phyloP scores from a whole-genome alignment of 441 rosid genomes.

The Gossypium davidsonii region DNA sequence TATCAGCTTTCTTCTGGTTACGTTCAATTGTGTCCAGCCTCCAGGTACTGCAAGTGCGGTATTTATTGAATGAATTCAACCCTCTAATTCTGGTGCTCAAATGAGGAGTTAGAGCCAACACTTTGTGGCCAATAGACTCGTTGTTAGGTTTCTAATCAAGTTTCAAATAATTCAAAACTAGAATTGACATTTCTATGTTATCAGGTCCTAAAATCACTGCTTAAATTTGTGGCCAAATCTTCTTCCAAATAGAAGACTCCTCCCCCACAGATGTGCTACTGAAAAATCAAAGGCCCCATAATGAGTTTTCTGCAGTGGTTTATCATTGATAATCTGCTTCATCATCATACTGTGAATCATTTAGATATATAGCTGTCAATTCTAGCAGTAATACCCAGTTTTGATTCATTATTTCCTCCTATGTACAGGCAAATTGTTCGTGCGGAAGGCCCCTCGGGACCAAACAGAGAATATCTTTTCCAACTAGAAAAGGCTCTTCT shows the following conservation, averaged over 20 bases:
- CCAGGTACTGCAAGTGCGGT: not conserved
- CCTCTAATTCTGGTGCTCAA: not conserved
- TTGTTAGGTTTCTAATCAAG: not conserved
- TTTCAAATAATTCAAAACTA: not conserved
- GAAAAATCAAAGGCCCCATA: not conserved
- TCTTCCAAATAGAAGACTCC: not conserved
- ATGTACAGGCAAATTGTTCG: constrained; percentile 54
- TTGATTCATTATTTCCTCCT: not conserved
- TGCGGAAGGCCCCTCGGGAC: constrained; percentile 89
- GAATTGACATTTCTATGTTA: too few species aligned
- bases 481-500: constrained; percentile 62
- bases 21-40: not conserved
- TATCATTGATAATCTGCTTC: not conserved
- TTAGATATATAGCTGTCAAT: not conserved
- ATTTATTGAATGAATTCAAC: not conserved
- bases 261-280: not conserved
- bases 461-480: constrained; percentile 82
- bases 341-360: not conserved
- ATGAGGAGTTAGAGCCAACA: not conserved
- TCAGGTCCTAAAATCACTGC: not conserved
- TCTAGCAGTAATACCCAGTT: too few species aligned
- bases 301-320: not conserved
- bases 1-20: not conserved
- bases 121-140: not conserved
- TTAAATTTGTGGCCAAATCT: not conserved